A percentile compares a stretch with the other conserved stretches of the same genome.
phyloP scores from a whole-genome alignment of 305 asterid species.

The Nicotiana rustica region DNA sequence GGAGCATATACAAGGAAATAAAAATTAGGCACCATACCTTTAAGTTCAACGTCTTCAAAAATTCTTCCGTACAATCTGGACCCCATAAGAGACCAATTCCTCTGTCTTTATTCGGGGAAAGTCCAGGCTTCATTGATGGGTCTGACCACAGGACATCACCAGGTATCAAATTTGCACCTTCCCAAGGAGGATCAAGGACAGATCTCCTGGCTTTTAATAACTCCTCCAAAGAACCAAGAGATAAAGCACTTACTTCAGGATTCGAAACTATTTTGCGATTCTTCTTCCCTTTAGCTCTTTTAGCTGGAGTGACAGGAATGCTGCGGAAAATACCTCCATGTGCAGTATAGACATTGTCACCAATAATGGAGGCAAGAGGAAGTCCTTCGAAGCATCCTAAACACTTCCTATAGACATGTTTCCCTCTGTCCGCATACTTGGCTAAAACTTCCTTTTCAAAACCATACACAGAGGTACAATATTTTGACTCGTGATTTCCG shows the following conservation, averaged over 20 bases:
- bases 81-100: slow-evolving; percentile 98
- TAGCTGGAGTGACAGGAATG: slow-evolving; percentile 58
- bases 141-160: slow-evolving; percentile 99
- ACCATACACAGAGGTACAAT: slow-evolving; percentile 95
- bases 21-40: slow-evolving; percentile 55
- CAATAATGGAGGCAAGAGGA: slow-evolving; percentile 92
- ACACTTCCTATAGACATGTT: slow-evolving; percentile 91
- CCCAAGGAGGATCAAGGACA: slow-evolving; percentile 99
- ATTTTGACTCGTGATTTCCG: slow-evolving; percentile 95
- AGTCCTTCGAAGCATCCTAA: slow-evolving; percentile 97
- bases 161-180: slow-evolving; percentile 90
- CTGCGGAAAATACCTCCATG: slow-evolving; percentile 98
- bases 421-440: slow-evolving; percentile 84
- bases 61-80: slow-evolving; percentile 93
- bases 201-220: slow-evolving; percentile 89
- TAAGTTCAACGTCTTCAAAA: slow-evolving; percentile 69
- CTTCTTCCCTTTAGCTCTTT: slow-evolving; percentile 84
- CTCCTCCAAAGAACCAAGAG: slow-evolving; percentile 90
- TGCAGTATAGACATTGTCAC: slow-evolving; percentile 82
- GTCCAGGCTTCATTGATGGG: slow-evolving; percentile 86
- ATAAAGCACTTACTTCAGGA: slow-evolving; percentile 56
- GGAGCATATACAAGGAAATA: neutral
- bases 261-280: slow-evolving; percentile 65
- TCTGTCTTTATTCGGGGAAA: slow-evolving; percentile 85
- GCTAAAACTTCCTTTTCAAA: slow-evolving; percentile 85